Percentiles rank a stretch among this genome's conserved stretches.
Conservation (phyloP, 2,329 filamentous ascomycete genomes). For the Diaporthe sp. region DNA sequence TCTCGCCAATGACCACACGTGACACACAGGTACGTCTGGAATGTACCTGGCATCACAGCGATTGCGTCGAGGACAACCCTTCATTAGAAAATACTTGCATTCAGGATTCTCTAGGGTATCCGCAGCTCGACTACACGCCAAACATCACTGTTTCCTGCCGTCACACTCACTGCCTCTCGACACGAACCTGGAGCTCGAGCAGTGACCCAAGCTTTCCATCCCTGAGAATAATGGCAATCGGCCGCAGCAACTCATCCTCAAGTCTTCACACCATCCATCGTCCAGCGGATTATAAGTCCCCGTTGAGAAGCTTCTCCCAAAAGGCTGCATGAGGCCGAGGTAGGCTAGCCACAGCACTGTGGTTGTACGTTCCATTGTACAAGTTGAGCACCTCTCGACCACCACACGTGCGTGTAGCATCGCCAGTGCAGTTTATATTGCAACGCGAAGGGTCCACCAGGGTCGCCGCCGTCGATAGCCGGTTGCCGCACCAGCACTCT, state of each 20-base stretch:
- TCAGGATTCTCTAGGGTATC: background rate
- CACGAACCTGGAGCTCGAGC: background rate
- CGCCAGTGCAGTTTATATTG: constrained; percentile 10
- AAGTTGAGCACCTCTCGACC: background rate
- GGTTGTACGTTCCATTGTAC: background rate
- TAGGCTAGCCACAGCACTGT: too few relatives aligned
- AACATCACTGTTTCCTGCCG: too few relatives aligned
- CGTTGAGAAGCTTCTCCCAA: background rate
- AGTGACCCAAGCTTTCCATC: background rate
- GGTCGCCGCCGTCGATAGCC: background rate
- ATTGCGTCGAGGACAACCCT: background rate
- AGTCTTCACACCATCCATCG: too few relatives aligned
- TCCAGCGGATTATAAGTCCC: background rate
- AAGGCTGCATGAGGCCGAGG: background rate
- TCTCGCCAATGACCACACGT: too few relatives aligned
- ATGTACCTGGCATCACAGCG: background rate
- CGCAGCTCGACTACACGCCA: background rate
- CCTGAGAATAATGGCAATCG: background rate
- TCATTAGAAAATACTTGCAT: background rate
- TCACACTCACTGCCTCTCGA: background rate
- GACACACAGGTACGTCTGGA: too few relatives aligned
- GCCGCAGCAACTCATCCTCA: background rate
- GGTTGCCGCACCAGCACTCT: constrained; percentile 27
- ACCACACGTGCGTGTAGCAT: constrained; percentile 13
- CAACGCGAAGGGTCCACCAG: background rate